phyloP scores from a whole-genome alignment of 257 asterid genomes.

The Galeopsis tetrahit region DNA sequence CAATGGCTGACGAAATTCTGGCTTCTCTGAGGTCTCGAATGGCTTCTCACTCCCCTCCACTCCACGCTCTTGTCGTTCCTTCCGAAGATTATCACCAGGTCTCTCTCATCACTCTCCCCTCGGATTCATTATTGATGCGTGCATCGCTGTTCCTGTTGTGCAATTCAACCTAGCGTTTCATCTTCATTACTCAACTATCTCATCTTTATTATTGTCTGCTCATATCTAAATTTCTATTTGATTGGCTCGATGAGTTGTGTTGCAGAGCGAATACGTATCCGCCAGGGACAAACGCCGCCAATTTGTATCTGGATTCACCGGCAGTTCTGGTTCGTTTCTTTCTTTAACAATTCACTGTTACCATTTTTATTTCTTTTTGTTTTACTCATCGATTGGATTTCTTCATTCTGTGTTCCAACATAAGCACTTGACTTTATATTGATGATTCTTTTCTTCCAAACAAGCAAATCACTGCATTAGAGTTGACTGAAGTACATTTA shows the following conservation, averaged over 20 bases:
- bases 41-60: constrained; percentile 85
- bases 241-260: constrained; percentile 35
- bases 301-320: constrained; percentile 89
- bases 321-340: constrained; percentile 82
- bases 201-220: neutral
- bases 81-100: constrained; percentile 99
- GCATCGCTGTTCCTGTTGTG: constrained; percentile 8
- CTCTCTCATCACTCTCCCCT: constrained; percentile 10
- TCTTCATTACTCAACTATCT: neutral
- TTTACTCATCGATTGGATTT: constrained; percentile 7
- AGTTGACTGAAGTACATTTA: constrained; percentile 7
- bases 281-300: constrained; percentile 87
- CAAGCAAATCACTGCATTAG: neutral
- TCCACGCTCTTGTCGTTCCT: constrained; percentile 83
- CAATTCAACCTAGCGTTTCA: constrained; percentile 12
- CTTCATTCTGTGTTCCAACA: constrained; percentile 5
- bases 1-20: constrained; percentile 66
- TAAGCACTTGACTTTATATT: constrained; percentile 11
- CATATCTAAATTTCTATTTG: neutral
- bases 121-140: no score
- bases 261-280: constrained; percentile 94
- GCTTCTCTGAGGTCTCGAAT: constrained; percentile 73
- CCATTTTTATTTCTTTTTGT: neutral
- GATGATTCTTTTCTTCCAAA: neutral
- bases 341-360: neutral